phyloP scores from a whole-genome alignment of 163 green algal genomes.

The Prototheca cutis region DNA sequence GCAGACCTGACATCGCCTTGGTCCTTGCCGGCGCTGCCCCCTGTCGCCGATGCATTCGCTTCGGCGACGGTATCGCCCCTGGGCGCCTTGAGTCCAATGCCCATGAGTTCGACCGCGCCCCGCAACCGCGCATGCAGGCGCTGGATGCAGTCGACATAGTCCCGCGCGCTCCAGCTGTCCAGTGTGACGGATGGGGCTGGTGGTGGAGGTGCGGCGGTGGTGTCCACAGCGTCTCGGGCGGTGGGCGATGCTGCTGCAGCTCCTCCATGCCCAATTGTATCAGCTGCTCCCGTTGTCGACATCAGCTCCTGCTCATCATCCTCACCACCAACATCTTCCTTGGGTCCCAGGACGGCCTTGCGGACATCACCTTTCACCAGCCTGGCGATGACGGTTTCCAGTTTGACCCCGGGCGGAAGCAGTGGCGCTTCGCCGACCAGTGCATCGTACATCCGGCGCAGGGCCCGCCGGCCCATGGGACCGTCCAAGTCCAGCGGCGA shows the following conservation, averaged over 20 bases:
- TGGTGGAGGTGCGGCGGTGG: constrained; percentile 12
- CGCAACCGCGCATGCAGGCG: constrained; percentile 38
- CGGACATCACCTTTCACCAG: too few relatives aligned
- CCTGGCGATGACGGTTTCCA: constrained; percentile 28
- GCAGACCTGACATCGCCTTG: neutral
- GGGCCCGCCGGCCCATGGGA: constrained; percentile 43
- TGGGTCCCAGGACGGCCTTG: too few relatives aligned
- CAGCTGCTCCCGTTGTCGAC: too few relatives aligned
- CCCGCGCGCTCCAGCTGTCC: too few relatives aligned
- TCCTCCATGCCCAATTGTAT: too few relatives aligned
- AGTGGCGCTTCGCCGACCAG: constrained; percentile 30
- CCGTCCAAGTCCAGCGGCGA: neutral
- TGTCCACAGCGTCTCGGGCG: constrained; percentile 3
- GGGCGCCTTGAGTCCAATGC: constrained; percentile 28
- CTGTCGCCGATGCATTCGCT: constrained; percentile 13
- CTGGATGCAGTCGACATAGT: constrained; percentile 19
- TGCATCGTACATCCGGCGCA: constrained; percentile 53
- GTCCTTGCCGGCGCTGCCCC: neutral
- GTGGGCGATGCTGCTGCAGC: too few relatives aligned
- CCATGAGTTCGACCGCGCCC: constrained; percentile 37
- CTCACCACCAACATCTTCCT: too few relatives aligned
- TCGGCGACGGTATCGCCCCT: constrained; percentile 43
- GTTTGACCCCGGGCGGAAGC: constrained; percentile 32
- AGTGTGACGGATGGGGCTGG: too few relatives aligned
- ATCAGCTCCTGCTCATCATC: too few relatives aligned